phyloP scores from a whole-genome alignment of 176 grass and related monocot genomes.

The Phyllostachys edulis region DNA sequence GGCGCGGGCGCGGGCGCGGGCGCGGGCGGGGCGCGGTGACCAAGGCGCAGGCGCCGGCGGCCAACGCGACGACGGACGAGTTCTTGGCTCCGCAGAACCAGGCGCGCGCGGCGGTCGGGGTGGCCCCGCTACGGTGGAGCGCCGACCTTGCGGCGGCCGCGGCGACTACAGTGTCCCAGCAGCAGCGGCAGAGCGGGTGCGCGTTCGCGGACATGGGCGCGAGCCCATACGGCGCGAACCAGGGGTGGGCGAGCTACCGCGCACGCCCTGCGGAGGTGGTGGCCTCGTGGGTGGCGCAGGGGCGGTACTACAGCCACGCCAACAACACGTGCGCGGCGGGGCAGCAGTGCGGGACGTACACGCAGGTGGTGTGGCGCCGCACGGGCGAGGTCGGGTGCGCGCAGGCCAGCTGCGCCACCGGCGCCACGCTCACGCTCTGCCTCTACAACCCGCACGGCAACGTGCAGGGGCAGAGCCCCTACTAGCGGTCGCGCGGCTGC shows the following conservation, averaged over 20 bases:
- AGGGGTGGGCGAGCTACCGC: slow-evolving; percentile 70
- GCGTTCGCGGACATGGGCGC: slow-evolving; percentile 52
- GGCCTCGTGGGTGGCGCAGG: slow-evolving; percentile 62
- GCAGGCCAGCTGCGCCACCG: slow-evolving; percentile 57
- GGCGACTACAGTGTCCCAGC: slow-evolving; percentile 9
- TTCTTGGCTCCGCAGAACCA: slow-evolving; percentile 66
- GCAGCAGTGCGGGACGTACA: slow-evolving; percentile 79
- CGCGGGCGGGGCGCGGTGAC: not conserved
- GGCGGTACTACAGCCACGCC: slow-evolving; percentile 54
- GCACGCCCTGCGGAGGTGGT: slow-evolving; percentile 57
- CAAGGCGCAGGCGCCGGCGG: not conserved
- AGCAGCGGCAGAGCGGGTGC: slow-evolving; percentile 44
- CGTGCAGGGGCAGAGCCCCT: slow-evolving; percentile 69
- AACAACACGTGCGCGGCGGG: slow-evolving; percentile 63
- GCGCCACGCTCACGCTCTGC: slow-evolving; percentile 63
- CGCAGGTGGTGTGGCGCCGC: slow-evolving; percentile 85
- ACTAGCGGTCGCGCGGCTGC: slow-evolving; percentile 18
- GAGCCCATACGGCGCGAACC: slow-evolving; percentile 68
- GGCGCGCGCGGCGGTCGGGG: slow-evolving; percentile 56
- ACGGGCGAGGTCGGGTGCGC: slow-evolving; percentile 60
- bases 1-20: not conserved
- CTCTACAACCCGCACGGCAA: slow-evolving; percentile 84
- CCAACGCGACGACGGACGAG: slow-evolving; percentile 32
- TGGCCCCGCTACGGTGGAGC: slow-evolving; percentile 62
- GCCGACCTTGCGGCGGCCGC: slow-evolving; percentile 24